Conservation (phyloP, 768 basidiomycete species). For the Hirschioporus abietinus region DNA sequence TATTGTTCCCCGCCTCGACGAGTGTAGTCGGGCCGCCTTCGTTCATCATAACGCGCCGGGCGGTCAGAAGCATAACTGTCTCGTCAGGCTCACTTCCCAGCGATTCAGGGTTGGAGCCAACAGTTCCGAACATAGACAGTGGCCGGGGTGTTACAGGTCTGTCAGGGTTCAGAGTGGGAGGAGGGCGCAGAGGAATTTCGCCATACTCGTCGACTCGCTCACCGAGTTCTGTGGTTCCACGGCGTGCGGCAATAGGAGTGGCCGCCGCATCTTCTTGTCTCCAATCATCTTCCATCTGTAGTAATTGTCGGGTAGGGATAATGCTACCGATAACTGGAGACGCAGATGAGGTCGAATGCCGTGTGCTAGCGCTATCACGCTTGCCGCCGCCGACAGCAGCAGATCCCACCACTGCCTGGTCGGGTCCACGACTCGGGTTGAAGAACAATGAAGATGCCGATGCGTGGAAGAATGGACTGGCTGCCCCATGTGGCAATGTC, state of each 20-base stretch:
- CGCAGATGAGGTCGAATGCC: background rate
- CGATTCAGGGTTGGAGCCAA: conserved; percentile 25
- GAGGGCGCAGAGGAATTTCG: conserved; percentile 33
- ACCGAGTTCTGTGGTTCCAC: background rate
- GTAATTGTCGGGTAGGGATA: conserved; percentile 30
- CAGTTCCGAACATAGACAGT: conserved; percentile 25
- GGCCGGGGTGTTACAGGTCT: conserved; percentile 27
- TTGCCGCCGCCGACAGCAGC: background rate
- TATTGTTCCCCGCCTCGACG: conserved; percentile 23
- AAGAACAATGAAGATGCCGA: conserved; percentile 11
- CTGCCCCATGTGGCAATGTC: background rate
- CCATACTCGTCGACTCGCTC: conserved; percentile 17
- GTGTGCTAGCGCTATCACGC: background rate
- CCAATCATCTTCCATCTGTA: conserved; percentile 29
- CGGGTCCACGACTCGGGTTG: conserved; percentile 6
- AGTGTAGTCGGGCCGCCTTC: conserved; percentile 27
- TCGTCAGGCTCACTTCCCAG: conserved; percentile 32
- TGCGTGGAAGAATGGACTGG: background rate
- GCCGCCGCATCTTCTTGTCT: conserved; percentile 17
- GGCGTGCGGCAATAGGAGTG: conserved; percentile 15
- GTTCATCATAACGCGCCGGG: conserved; percentile 42
- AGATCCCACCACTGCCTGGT: background rate
- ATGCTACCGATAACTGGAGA: conserved; percentile 24
- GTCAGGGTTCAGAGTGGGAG: conserved; percentile 32
- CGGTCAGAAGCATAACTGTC: conserved; percentile 44